A percentile compares a stretch with the other conserved stretches of the same genome.
phyloP scores from a whole-genome alignment of 2,329 filamentous ascomycete genomes.

The Ophiocordyceps polyrhachis-furcata region DNA sequence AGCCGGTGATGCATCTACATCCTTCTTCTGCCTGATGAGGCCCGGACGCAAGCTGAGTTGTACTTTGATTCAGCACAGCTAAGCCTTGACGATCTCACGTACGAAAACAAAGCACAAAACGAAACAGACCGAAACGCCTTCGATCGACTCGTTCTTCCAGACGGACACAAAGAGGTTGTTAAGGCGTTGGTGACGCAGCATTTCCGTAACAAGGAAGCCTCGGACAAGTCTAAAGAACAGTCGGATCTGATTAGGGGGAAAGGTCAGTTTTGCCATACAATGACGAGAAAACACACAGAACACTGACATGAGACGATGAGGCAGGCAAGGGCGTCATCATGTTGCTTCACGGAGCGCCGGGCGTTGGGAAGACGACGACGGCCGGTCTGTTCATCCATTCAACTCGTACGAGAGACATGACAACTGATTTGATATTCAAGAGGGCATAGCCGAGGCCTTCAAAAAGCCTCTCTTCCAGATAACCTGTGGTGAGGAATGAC shows the following conservation, averaged over 20 bases:
- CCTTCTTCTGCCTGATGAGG: not conserved
- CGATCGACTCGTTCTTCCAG: not conserved
- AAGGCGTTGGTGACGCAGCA: not conserved
- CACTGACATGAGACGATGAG: not conserved
- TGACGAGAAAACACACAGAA: not conserved
- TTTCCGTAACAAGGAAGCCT: not conserved
- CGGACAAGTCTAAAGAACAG: not conserved
- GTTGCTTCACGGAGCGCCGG: conserved; percentile 26
- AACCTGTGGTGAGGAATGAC: conserved; percentile 22
- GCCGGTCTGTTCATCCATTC: conserved; percentile 9
- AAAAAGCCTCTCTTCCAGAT: conserved; percentile 23
- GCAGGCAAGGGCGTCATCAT: conserved; percentile 18
- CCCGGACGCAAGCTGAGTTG: not conserved
- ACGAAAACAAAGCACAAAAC: not conserved
- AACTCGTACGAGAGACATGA: not conserved
- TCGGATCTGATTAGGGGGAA: not conserved
- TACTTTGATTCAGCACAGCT: not conserved
- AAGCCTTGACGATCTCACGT: not conserved
- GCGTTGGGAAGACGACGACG: conserved; percentile 29
- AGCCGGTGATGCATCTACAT: not conserved
- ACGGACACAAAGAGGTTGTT: not conserved
- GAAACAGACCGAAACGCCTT: not conserved
- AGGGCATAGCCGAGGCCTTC: conserved; percentile 21
- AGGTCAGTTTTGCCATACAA: not conserved
- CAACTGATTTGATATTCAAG: not conserved